Conservation (phyloP, 2,329 filamentous ascomycete species). For the Sphaerulina populicola region DNA sequence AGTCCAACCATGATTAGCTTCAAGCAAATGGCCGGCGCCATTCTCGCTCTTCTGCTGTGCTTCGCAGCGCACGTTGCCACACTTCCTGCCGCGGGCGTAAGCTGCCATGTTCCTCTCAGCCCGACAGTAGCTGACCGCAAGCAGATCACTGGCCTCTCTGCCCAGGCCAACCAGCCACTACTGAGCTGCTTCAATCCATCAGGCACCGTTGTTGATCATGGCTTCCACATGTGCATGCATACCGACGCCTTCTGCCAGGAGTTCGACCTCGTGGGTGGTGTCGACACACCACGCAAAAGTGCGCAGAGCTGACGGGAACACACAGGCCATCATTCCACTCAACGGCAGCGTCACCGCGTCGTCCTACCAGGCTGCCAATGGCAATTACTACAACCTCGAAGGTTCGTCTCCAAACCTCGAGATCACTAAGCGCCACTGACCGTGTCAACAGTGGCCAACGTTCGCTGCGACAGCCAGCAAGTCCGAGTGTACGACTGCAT, state of each 20-base stretch:
- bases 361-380: background rate
- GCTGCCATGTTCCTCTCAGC: background rate
- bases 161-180: background rate
- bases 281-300: background rate
- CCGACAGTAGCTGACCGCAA: background rate
- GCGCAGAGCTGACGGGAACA: background rate
- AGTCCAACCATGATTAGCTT: background rate
- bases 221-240: background rate
- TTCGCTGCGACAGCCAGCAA: background rate
- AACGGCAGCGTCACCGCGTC: background rate
- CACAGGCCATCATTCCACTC: background rate
- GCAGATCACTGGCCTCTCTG: background rate
- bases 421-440: background rate
- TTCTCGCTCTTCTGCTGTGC: background rate
- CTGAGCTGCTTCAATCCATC: conserved; percentile 1
- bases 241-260: background rate
- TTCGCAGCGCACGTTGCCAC: background rate
- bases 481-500: conserved; percentile 1
- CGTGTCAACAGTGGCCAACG: conserved; percentile 1
- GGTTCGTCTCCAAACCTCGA: background rate
- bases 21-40: conserved; percentile 1
- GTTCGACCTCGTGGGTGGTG: background rate
- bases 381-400: background rate
- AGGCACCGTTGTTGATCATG: background rate
- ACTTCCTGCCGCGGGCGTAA: background rate